These are phyloP conservation scores for Kitagawia praeruptora DNA, from an alignment of 129 eudicot genomes.

Conservation along the genomic window DNA sequence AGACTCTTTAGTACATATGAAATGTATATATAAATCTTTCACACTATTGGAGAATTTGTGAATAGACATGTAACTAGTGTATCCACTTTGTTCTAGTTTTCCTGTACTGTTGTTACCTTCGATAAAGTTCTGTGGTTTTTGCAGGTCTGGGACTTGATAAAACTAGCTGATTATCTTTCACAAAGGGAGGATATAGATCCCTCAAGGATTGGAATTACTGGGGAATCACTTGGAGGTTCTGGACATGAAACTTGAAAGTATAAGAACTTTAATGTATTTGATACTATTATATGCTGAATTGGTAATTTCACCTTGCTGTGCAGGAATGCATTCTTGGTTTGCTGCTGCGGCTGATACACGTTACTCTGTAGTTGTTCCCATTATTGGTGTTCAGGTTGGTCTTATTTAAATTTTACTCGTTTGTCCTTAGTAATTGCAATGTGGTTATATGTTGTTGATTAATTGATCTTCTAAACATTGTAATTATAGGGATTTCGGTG, in stretches of 20 bases:
- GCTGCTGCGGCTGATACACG: conserved; percentile 84
- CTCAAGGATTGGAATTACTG: conserved; percentile 78
- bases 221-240: conserved; percentile 98
- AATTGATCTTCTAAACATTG: conserved; percentile 7
- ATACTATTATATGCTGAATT: conserved; percentile 9
- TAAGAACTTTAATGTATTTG: neutral
- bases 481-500: conserved; percentile 74
- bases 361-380: conserved; percentile 79
- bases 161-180: conserved; percentile 80
- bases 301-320: conserved; percentile 3
- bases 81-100: neutral
- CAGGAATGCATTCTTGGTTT: conserved; percentile 99
- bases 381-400: conserved; percentile 93
- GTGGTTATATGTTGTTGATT: neutral
- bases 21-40: neutral
- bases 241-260: conserved; percentile 9
- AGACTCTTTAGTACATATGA: neutral
- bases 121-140: conserved; percentile 1
- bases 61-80: neutral
- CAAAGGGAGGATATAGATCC: conserved; percentile 77
- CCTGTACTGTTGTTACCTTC: neutral
- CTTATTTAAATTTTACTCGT: neutral
- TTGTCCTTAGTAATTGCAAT: neutral
- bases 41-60: neutral
- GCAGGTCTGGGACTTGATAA: conserved; percentile 92